Percentiles rank a stretch among this genome's conserved stretches.
Conservation (phyloP, 2,329 filamentous ascomycete genomes). For the Akanthomyces dipterigenus region DNA sequence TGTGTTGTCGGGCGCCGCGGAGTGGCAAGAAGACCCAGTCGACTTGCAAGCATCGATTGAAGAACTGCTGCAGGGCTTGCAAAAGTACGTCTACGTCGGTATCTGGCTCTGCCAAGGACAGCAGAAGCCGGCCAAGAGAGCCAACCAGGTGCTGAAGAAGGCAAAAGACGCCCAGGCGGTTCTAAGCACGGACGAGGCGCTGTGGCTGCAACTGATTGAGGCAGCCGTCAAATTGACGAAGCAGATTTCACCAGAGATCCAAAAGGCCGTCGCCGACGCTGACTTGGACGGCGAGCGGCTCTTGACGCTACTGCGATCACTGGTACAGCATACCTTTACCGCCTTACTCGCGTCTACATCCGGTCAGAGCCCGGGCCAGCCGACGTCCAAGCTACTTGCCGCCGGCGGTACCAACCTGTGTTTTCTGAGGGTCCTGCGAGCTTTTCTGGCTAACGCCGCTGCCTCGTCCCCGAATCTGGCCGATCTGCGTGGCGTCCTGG, state of each 20-base stretch:
- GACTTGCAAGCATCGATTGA: conserved; percentile 58
- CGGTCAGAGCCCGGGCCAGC: conserved; percentile 28
- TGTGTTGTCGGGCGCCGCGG: conserved; percentile 55
- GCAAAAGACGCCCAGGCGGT: conserved; percentile 38
- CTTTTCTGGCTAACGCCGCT: conserved; percentile 79
- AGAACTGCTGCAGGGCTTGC: conserved; percentile 68
- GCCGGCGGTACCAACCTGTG: conserved; percentile 54
- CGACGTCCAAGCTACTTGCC: conserved; percentile 29
- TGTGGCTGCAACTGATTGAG: conserved; percentile 58
- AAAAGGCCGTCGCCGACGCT: conserved; percentile 23
- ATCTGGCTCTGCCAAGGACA: conserved; percentile 94
- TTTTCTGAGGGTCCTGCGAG: conserved; percentile 82
- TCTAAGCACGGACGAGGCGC: conserved; percentile 45
- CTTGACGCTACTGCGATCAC: conserved; percentile 60
- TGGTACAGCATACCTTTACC: conserved; percentile 88
- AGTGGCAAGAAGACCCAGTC: conserved; percentile 45
- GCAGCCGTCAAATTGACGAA: conserved; percentile 57
- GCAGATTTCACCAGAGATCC: conserved; percentile 52
- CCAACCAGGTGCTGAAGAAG: conserved; percentile 43
- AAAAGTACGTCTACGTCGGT: conserved; percentile 87
- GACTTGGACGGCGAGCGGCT: conserved; percentile 53
- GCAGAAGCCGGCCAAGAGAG: conserved; percentile 51
- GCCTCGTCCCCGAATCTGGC: conserved; percentile 77
- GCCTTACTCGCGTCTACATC: conserved; percentile 75
- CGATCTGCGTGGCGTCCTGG: conserved; percentile 76